These are phyloP conservation scores for Incumbomyces lentus DNA, from an alignment of 2,329 filamentous ascomycete species.

Conservation along the genomic window DNA sequence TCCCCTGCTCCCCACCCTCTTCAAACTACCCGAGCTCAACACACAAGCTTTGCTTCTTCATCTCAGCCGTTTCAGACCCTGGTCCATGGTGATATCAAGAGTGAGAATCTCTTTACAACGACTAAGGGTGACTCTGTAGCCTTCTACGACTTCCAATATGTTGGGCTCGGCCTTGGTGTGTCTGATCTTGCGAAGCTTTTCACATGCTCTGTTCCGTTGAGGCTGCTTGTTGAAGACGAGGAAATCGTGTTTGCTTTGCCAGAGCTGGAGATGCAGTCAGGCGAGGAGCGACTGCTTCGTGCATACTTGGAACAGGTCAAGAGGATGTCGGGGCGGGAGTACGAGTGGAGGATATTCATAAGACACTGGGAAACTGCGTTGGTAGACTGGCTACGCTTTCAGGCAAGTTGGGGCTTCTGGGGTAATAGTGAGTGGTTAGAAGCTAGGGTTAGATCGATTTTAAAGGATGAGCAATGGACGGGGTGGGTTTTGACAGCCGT, in stretches of 20 bases:
- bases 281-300: constrained; percentile 43
- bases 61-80: constrained; percentile 40
- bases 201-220: constrained; percentile 52
- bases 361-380: constrained; percentile 57
- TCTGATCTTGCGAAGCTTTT: constrained; percentile 59
- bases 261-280: constrained; percentile 39
- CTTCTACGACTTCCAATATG: constrained; percentile 62
- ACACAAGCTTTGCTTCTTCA: background rate
- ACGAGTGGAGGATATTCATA: constrained; percentile 45
- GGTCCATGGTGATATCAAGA: constrained; percentile 61
- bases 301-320: constrained; percentile 34
- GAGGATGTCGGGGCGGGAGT: constrained; percentile 26
- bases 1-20: constrained; percentile 22
- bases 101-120: constrained; percentile 55
- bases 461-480: constrained; percentile 37
- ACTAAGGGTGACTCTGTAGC: constrained; percentile 41
- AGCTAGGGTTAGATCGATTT: constrained; percentile 42
- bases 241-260: constrained; percentile 24
- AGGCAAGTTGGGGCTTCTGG: constrained; percentile 53
- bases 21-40: constrained; percentile 17
- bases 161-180: constrained; percentile 52
- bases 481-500: constrained; percentile 26
- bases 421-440: constrained; percentile 50
- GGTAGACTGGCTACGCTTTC: constrained; percentile 57
- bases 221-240: constrained; percentile 36